These are phyloP conservation scores for Syncephalis plumigaleata DNA, from an alignment of 371 early-diverging fungal genomes.

Conservation along the genomic window DNA sequence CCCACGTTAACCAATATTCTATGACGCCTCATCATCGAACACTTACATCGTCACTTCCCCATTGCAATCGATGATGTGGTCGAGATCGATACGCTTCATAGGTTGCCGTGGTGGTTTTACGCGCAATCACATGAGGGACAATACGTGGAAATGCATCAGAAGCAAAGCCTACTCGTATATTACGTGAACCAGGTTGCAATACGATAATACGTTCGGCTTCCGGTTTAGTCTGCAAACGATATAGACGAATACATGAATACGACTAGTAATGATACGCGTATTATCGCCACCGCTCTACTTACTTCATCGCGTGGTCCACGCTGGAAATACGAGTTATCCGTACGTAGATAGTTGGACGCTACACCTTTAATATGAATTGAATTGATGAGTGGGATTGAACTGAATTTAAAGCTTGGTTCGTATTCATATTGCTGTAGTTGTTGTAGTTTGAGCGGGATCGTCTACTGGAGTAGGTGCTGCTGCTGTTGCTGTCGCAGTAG, in stretches of 20 bases:
- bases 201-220: constrained; percentile 44
- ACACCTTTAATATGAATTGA: not conserved
- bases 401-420: not conserved
- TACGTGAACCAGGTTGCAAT: constrained; percentile 74
- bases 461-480: no score
- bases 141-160: constrained; percentile 63
- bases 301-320: not conserved
- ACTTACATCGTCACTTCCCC: not conserved
- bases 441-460: not conserved
- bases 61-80: not conserved
- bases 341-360: not conserved
- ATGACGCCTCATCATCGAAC: no score
- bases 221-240: constrained; percentile 8
- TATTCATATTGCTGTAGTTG: no score
- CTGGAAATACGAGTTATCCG: not conserved
- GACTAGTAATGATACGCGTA: no score
- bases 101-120: constrained; percentile 6
- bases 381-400: not conserved
- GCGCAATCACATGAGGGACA: constrained; percentile 66
- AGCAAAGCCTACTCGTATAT: constrained; percentile 58
- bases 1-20: no score
- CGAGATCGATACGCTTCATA: not conserved
- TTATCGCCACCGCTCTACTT: not conserved
- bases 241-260: no score
- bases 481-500: no score